Evolutionary conservation across 2,329 filamentous ascomycete genomes (phyloP).

Genomic region (Beauveria sp.): DNA sequence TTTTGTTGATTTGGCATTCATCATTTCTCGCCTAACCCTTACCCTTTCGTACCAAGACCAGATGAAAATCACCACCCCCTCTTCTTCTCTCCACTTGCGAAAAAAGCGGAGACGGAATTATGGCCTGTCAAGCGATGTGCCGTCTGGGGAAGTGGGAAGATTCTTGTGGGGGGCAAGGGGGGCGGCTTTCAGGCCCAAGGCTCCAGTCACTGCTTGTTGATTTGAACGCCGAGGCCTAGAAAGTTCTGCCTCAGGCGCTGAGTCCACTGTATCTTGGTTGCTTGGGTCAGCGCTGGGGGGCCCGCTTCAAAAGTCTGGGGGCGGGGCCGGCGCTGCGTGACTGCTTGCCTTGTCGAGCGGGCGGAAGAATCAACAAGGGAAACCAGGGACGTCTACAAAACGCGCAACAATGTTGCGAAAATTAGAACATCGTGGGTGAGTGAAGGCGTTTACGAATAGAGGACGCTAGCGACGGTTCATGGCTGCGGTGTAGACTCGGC

Average conservation of each 20-base stretch:
- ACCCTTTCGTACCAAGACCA: not conserved
- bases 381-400: not conserved
- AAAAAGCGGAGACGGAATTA: not conserved
- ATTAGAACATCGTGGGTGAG: not conserved
- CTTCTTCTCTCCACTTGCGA: not conserved
- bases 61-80: not conserved
- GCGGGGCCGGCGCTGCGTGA: not conserved
- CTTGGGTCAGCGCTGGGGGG: not conserved
- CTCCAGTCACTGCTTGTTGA: not conserved
- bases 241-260: too few relatives aligned
- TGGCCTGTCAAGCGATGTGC: not conserved
- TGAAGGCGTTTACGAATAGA: not conserved
- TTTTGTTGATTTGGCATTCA: not conserved
- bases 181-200: too few relatives aligned
- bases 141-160: slow-evolving; percentile 9
- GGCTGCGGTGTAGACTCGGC: not conserved
- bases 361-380: not conserved
- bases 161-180: not conserved
- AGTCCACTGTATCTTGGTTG: not conserved
- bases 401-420: not conserved
- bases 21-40: not conserved
- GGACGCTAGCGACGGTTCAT: not conserved
- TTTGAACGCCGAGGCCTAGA: not conserved
- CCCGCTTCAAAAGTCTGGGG: not conserved
- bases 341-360: not conserved